Evolutionary conservation across 345 rosid species (phyloP).

Genomic region (Orychophragmus violaceus): DNA sequence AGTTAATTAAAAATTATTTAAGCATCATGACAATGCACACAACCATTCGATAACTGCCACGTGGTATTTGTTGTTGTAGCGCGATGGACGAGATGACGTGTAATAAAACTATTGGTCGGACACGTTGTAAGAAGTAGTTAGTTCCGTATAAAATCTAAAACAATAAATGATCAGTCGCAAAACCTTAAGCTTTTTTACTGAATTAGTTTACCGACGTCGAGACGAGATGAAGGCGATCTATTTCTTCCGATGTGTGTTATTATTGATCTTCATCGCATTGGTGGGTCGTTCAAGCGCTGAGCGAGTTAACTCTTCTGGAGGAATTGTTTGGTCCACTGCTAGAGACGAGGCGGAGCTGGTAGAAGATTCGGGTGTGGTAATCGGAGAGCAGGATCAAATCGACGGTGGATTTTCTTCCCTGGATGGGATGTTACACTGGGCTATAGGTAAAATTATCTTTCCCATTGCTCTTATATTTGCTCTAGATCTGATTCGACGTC

Average conservation of each 20-base stretch:
- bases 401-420: constrained; percentile 94
- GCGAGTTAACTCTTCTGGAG: constrained; percentile 41
- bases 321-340: constrained; percentile 56
- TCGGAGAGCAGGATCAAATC: constrained; percentile 43
- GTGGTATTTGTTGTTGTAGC: not conserved
- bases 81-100: constrained; percentile 18
- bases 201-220: constrained; percentile 2
- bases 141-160: constrained; percentile 14
- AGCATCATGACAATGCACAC: not conserved
- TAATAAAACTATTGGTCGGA: constrained; percentile 8
- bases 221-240: not conserved
- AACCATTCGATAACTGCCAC: not conserved
- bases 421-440: constrained; percentile 96
- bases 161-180: not conserved
- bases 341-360: constrained; percentile 58
- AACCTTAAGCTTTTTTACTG: not conserved
- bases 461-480: not conserved
- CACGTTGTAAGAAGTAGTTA: constrained; percentile 9
- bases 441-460: constrained; percentile 48
- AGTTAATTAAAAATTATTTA: not conserved
- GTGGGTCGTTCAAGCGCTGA: constrained; percentile 28
- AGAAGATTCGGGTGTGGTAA: constrained; percentile 36
- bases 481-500: constrained; percentile 6
- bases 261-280: constrained; percentile 13
- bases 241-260: not conserved